Base-by-base conservation (phyloP, 208 protist genomes). In the Leishmania martiniquensis region DNA sequence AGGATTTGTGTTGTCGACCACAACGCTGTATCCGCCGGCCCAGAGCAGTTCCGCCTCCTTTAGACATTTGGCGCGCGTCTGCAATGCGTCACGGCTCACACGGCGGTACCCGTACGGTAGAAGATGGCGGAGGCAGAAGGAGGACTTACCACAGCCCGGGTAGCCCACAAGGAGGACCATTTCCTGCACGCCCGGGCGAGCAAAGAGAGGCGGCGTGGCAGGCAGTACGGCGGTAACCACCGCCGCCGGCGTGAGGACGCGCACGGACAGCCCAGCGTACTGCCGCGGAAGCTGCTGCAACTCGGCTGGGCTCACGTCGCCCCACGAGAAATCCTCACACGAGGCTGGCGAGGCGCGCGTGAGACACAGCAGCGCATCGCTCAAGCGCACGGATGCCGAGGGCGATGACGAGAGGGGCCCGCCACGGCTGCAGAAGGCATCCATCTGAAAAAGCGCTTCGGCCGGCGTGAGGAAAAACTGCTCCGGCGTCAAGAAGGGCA, bases 1-100 rank as follows among this genome's bases (percentile, higher is more conserved):
- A 3, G 92, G 90, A 80, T 98, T 98, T 4, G 96, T 98, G 80
- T 98, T 99, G 79, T 99, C 97, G 7, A 98, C 69, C 1, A 98
- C 93, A 29, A 98, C 85, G 49, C 90, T 93, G 55, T 86, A 89
- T 6, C 95, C 93, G 5, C 63, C 42, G 0, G 77, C 32, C 81
- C 96, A 91, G 17, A 74, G 76, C 62, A 85, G 70, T 29, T 77
- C 72, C 0, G 89, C 85, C 4, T 83, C 78, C 15, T 78, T 51
- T 7, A 96, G 15, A 78, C 95, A 97, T 82, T 89, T 94, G 34
- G 84, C 88, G 49, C 85, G 87, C 20, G 86, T 94, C 73, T 94
- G 89, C 39, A 97, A 85, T 1, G 83, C 90, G 72, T 98, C 96
- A 60, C 89, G 88, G 76, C 95, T 96, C 7, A 97, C 81, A 68